phyloP scores from a whole-genome alignment of 1,284 basidiomycete species.

The Golubevia pallescens region DNA sequence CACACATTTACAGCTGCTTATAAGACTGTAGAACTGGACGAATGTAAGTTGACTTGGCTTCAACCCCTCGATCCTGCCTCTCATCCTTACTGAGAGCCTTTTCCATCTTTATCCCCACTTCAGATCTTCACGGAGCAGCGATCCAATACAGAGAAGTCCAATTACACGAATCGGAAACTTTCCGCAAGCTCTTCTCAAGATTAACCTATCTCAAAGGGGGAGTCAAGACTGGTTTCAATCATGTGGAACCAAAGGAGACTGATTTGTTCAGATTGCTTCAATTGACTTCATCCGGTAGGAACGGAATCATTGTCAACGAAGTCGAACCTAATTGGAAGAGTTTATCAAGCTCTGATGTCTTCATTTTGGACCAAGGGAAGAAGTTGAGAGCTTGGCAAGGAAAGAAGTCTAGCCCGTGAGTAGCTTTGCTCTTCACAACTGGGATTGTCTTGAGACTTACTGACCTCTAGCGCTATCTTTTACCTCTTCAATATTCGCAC shows the following conservation, averaged over 20 bases:
- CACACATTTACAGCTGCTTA: constrained; percentile 73
- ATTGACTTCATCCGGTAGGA: constrained; percentile 2
- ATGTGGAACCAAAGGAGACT: constrained; percentile 54
- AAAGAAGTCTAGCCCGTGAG: constrained; percentile 2
- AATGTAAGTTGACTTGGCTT: constrained; percentile 69
- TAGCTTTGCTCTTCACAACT: no score
- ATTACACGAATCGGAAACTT: constrained; percentile 70
- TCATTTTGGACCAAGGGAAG: constrained; percentile 8
- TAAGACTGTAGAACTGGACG: constrained; percentile 74
- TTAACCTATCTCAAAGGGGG: constrained; percentile 71
- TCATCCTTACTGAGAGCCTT: neutral
- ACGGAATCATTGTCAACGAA: constrained; percentile 8
- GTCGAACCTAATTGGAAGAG: constrained; percentile 1
- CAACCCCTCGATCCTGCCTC: neutral
- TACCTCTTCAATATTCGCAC: no score
- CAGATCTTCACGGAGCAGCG: constrained; percentile 67
- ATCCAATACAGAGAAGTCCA: constrained; percentile 74
- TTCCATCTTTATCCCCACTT: constrained; percentile 59
- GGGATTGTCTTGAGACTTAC: no score
- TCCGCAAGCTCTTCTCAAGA: constrained; percentile 70
- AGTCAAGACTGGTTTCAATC: constrained; percentile 71
- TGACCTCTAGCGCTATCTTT: no score
- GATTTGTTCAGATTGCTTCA: constrained; percentile 7
- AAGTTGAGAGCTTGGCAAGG: constrained; percentile 11
- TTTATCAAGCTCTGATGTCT: constrained; percentile 4